Evolutionary conservation across 352 stramenopile genomes (phyloP).

Genomic region (Pythium vanterpoolii): DNA sequence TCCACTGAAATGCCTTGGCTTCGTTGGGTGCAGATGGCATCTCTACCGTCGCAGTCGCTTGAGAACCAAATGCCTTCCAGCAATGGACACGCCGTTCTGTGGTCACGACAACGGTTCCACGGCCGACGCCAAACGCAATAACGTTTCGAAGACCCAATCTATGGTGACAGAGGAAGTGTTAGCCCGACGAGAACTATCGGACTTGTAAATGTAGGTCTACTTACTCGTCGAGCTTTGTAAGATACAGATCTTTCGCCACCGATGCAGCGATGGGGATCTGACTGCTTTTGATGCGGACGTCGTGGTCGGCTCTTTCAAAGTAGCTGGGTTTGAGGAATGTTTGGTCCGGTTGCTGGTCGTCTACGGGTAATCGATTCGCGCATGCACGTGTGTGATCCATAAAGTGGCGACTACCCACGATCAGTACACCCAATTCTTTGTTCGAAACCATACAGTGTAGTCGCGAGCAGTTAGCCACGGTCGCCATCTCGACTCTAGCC

Average conservation of each 20-base stretch:
- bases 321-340: neutral
- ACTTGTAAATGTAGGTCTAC: slow-evolving; percentile 1
- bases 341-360: neutral
- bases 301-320: neutral
- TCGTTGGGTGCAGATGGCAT: neutral
- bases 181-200: too few species aligned
- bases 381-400: slow-evolving; percentile 18
- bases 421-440: slow-evolving; percentile 31
- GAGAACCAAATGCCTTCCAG: slow-evolving; percentile 15
- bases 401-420: slow-evolving; percentile 37
- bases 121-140: slow-evolving; percentile 19
- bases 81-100: slow-evolving; percentile 24
- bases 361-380: neutral
- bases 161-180: neutral
- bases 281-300: neutral
- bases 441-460: slow-evolving; percentile 48
- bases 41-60: neutral
- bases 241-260: neutral
- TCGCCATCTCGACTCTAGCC: slow-evolving; percentile 17
- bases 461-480: slow-evolving; percentile 38
- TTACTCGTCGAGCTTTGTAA: slow-evolving; percentile 21
- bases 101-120: slow-evolving; percentile 15
- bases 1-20: neutral
- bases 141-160: slow-evolving; percentile 21
- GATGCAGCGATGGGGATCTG: neutral